Conservation (phyloP, 2,329 filamentous ascomycete species). For the Thelonectria discophora region DNA sequence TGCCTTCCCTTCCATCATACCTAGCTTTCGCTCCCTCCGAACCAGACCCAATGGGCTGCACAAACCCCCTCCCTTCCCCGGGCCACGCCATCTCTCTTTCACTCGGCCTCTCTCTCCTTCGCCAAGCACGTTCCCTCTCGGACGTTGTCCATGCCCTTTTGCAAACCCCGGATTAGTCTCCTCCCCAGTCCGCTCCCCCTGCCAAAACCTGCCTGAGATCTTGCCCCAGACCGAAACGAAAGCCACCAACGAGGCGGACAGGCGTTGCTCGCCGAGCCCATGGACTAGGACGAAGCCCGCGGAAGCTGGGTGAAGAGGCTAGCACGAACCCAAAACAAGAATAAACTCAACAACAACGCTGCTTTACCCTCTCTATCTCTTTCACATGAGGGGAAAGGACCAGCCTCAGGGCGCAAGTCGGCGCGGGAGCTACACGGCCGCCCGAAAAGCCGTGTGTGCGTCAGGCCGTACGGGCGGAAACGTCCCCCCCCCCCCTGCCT, state of each 20-base stretch:
- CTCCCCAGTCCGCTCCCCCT: neutral
- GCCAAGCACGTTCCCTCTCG: neutral
- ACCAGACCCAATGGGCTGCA: too few relatives aligned
- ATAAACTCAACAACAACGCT: neutral
- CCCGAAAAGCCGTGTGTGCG: slow-evolving; percentile 31
- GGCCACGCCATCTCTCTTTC: too few relatives aligned
- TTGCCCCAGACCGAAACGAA: neutral
- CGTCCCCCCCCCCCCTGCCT: neutral
- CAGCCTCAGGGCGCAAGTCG: slow-evolving; percentile 25
- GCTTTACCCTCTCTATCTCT: neutral
- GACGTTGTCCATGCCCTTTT: slow-evolving; percentile 3
- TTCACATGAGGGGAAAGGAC: neutral
- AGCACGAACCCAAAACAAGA: neutral
- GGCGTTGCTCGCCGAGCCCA: neutral
- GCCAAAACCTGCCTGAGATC: neutral
- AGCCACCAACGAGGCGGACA: neutral
- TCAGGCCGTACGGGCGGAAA: slow-evolving; percentile 9
- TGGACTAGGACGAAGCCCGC: too few relatives aligned
- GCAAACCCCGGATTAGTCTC: neutral
- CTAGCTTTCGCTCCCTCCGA: too few relatives aligned
- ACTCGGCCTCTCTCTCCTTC: neutral
- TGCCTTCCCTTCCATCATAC: too few relatives aligned
- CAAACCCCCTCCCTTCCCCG: neutral
- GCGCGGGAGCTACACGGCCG: slow-evolving; percentile 40
- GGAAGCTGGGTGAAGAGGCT: too few relatives aligned